phyloP scores from a whole-genome alignment of 208 protist species.

The Trypanosoma theileri region DNA sequence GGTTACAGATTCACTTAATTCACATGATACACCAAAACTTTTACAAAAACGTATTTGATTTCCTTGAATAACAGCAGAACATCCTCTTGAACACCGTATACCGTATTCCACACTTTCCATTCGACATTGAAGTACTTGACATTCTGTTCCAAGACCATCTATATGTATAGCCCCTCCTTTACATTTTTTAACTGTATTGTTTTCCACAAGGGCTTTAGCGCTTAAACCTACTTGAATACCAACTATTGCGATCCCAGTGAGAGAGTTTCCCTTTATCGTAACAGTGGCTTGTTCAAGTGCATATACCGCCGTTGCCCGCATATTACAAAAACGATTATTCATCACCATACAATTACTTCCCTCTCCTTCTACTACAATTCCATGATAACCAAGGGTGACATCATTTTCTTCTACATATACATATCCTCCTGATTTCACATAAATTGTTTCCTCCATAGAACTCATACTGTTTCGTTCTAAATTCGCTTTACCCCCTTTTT shows the following conservation, averaged over 20 bases:
- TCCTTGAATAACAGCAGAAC: slow-evolving; percentile 3
- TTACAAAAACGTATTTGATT: slow-evolving; percentile 24
- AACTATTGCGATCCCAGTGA: slow-evolving; percentile 10
- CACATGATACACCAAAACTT: slow-evolving; percentile 17
- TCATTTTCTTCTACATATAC: slow-evolving; percentile 29
- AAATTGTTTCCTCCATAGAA: slow-evolving; percentile 29
- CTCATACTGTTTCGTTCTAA: slow-evolving; percentile 32
- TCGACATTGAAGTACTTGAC: slow-evolving; percentile 17
- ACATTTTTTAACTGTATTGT: slow-evolving; percentile 25
- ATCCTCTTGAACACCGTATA: slow-evolving; percentile 8
- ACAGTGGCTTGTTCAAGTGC: slow-evolving; percentile 21
- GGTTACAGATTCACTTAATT: background rate
- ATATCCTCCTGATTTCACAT: slow-evolving; percentile 26
- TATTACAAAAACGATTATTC: slow-evolving; percentile 21
- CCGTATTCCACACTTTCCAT: slow-evolving; percentile 22
- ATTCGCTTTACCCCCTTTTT: slow-evolving; percentile 13
- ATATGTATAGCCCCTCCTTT: slow-evolving; percentile 23
- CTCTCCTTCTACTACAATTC: slow-evolving; percentile 28
- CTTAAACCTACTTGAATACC: slow-evolving; percentile 25
- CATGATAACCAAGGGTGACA: slow-evolving; percentile 24
- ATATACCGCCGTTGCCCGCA: slow-evolving; percentile 20
- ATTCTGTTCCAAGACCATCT: slow-evolving; percentile 24
- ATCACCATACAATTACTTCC: slow-evolving; percentile 23
- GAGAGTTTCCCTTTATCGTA: slow-evolving; percentile 15
- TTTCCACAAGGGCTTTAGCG: slow-evolving; percentile 24